These are phyloP conservation scores for Populus ilicifolia DNA, from an alignment of 345 rosid genomes.

Conservation along the genomic window DNA sequence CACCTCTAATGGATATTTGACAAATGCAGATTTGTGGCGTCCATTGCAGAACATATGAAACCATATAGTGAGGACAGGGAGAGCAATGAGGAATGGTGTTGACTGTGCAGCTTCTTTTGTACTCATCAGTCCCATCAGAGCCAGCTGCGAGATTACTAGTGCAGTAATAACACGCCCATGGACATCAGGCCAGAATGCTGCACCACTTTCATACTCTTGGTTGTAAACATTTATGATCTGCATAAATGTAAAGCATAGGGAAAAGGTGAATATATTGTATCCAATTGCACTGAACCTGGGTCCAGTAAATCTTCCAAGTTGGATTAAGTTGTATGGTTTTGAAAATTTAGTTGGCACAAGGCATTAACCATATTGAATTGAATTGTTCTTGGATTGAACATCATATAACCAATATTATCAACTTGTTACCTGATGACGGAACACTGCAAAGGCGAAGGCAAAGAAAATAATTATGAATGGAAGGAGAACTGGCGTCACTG, in stretches of 20 bases:
- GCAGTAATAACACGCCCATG: slow-evolving; percentile 71
- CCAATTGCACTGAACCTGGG: not conserved
- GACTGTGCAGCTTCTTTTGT: slow-evolving; percentile 60
- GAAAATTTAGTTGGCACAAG: not conserved
- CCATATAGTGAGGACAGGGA: slow-evolving; percentile 66
- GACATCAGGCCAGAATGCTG: slow-evolving; percentile 96
- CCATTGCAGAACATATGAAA: slow-evolving; percentile 68
- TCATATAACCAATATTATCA: not conserved
- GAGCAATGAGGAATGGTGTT: slow-evolving; percentile 70
- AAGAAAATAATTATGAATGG: slow-evolving; percentile 86
- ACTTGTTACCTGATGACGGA: slow-evolving; percentile 81
- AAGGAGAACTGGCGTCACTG: slow-evolving; percentile 76
- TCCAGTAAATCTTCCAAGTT: not conserved
- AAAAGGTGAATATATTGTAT: not conserved
- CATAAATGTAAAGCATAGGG: not conserved
- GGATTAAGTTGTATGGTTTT: not conserved
- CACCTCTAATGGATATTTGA: slow-evolving; percentile 71
- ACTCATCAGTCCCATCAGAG: slow-evolving; percentile 66
- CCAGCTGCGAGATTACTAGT: slow-evolving; percentile 71
- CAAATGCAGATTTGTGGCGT: slow-evolving; percentile 73
- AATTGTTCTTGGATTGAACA: not conserved
- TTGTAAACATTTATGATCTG: slow-evolving; percentile 91
- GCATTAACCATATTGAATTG: not conserved
- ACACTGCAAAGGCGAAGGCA: slow-evolving; percentile 67
- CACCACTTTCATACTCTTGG: slow-evolving; percentile 86